Evolutionary conservation across 129 eudicot species (phyloP).

Genomic region (Silybum marianum): DNA sequence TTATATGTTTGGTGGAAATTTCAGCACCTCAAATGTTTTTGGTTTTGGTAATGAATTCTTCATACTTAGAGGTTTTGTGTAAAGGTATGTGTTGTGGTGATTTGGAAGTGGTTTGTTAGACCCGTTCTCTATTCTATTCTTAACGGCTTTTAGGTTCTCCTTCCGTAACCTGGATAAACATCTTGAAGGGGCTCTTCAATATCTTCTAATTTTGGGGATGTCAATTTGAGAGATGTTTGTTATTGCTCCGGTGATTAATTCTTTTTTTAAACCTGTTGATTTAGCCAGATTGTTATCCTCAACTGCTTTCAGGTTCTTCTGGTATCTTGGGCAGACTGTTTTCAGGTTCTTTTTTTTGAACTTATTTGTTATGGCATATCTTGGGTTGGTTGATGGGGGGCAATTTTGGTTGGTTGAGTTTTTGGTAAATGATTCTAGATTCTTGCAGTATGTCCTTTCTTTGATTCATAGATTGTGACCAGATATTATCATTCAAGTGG

Average conservation of each 20-base stretch:
- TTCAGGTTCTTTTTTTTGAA: neutral
- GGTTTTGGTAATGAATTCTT: neutral
- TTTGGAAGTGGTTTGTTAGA: neutral
- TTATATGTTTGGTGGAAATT: neutral
- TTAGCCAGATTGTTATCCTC: neutral
- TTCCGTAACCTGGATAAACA: neutral
- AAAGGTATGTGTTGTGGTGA: neutral
- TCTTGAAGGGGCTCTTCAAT: neutral
- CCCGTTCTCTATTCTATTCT: neutral
- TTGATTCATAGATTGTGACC: neutral
- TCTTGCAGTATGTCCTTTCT: neutral
- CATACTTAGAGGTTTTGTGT: neutral
- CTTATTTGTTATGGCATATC: neutral
- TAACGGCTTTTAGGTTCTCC: neutral
- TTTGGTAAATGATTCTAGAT: neutral
- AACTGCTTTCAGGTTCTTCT: neutral
- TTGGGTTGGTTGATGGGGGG: neutral
- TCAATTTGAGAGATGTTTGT: neutral
- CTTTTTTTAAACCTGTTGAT: neutral
- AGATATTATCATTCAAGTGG: neutral
- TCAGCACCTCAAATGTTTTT: neutral
- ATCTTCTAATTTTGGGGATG: neutral
- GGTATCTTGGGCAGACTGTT: neutral
- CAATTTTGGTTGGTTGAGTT: neutral
- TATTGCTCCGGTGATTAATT: neutral